Evolutionary conservation across 108 stramenopile species (phyloP).

Genomic region (Skeletonema potamos): DNA sequence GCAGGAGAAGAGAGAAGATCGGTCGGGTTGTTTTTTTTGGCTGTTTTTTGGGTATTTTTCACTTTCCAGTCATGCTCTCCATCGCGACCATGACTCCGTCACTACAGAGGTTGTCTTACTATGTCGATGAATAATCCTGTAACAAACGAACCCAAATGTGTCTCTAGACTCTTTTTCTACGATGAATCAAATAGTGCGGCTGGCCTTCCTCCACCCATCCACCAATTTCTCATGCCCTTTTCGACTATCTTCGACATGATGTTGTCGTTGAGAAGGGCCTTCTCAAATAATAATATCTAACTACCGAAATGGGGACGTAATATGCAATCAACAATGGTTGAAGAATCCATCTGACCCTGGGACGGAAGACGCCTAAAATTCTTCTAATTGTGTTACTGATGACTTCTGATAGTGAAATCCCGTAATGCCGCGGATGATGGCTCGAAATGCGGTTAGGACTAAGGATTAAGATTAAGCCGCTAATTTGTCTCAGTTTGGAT

Average conservation of each 20-base stretch:
- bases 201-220: conserved; percentile 61
- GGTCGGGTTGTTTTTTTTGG: no score
- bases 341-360: conserved; percentile 60
- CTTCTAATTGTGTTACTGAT: conserved; percentile 4
- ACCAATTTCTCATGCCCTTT: conserved; percentile 48
- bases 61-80: no score
- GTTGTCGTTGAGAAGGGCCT: conserved; percentile 24
- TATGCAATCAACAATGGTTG: conserved; percentile 72
- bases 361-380: conserved; percentile 17
- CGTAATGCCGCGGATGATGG: conserved; percentile 58
- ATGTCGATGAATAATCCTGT: no score
- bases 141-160: no score
- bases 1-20: no score
- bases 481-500: conserved; percentile 43
- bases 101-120: no score
- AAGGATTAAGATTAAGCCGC: conserved; percentile 74
- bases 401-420: conserved; percentile 52
- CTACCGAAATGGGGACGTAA: conserved; percentile 53
- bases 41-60: no score
- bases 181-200: no score
- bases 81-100: no score
- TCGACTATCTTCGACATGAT: conserved; percentile 43
- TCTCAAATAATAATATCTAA: conserved; percentile 26
- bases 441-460: conserved; percentile 66
- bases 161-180: no score